A percentile compares a stretch with the other conserved stretches of the same genome.
phyloP scores from a whole-genome alignment of 2,329 filamentous ascomycete genomes.

The Allantophomopsis lycopodina region DNA sequence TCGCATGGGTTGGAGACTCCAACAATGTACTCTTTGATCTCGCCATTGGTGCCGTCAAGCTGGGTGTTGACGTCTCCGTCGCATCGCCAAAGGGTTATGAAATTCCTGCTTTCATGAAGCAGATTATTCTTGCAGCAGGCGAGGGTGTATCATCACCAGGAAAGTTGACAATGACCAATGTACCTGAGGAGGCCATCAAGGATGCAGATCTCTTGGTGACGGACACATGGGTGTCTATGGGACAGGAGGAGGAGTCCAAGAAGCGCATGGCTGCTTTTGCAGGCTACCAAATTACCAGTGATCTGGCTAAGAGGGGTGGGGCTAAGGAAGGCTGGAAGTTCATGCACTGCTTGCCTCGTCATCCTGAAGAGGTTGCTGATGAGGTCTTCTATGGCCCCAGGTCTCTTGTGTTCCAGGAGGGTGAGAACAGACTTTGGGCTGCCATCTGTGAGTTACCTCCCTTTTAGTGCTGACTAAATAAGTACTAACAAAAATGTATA shows the following conservation, averaged over 20 bases:
- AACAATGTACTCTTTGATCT: constrained; percentile 97
- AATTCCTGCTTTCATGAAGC: constrained; percentile 62
- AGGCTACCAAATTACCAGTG: constrained; percentile 83
- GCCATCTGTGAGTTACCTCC: constrained; percentile 49
- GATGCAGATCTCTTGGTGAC: constrained; percentile 84
- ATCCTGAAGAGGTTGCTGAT: constrained; percentile 84
- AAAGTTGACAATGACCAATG: constrained; percentile 58
- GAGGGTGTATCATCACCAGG: constrained; percentile 43
- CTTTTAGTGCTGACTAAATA: background rate
- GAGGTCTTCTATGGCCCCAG: constrained; percentile 83
- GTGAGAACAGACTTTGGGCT: constrained; percentile 88
- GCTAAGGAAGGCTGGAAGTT: constrained; percentile 90
- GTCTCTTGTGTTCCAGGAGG: constrained; percentile 85
- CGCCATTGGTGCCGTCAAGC: constrained; percentile 74
- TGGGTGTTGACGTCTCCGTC: constrained; percentile 75
- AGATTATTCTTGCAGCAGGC: constrained; percentile 51
- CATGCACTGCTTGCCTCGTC: constrained; percentile 93
- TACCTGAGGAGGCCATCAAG: constrained; percentile 75
- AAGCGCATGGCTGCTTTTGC: constrained; percentile 69
- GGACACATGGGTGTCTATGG: constrained; percentile 98
- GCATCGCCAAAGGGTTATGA: constrained; percentile 77
- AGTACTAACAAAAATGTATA: constrained; percentile 11
- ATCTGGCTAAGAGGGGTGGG: constrained; percentile 70
- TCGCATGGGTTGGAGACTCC: constrained; percentile 92
- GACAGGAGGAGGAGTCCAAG: constrained; percentile 75